Evolutionary conservation across 1,284 basidiomycete species (phyloP).

Genomic region (Sparassis latifolia): DNA sequence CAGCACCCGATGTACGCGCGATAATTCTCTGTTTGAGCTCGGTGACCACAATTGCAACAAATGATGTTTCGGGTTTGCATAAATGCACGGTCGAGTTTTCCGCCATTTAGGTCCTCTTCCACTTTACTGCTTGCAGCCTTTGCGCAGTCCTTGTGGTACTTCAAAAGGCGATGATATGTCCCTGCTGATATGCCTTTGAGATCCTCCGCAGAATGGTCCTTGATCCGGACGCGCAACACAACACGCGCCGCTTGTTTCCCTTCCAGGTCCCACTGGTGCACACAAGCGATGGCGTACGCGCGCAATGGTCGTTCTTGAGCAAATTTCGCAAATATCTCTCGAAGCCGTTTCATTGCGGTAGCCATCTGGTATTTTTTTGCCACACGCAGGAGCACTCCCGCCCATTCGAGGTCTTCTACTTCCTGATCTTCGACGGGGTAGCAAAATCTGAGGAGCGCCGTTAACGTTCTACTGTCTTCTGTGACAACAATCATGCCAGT

Average conservation of each 20-base stretch:
- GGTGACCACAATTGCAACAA: too few species aligned
- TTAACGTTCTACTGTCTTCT: constrained; percentile 2
- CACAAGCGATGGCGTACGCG: constrained; percentile 10
- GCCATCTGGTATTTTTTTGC: constrained; percentile 19
- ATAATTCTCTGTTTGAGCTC: background rate
- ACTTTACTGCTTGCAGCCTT: background rate
- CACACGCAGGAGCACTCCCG: constrained; percentile 11
- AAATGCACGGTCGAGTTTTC: too few species aligned
- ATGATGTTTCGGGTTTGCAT: too few species aligned
- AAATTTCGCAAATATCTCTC: background rate
- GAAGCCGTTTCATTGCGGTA: constrained; percentile 1
- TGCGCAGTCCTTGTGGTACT: background rate
- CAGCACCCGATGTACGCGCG: background rate
- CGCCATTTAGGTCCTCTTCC: too few species aligned
- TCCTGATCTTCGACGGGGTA: constrained; percentile 10
- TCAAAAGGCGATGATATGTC: constrained; percentile 7
- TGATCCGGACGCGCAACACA: background rate
- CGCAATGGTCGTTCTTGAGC: constrained; percentile 3
- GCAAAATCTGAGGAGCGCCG: constrained; percentile 36
- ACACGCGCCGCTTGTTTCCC: constrained; percentile 8
- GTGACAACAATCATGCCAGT: constrained; percentile 2
- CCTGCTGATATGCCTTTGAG: constrained; percentile 8
- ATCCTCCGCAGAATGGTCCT: constrained; percentile 4
- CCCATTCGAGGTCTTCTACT: constrained; percentile 1
- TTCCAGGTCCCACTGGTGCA: constrained; percentile 5